Evolutionary conservation across 2,329 filamentous ascomycete genomes (phyloP), one percentile per base, ranked within the genome.

Genomic region (Colletotrichum sp.): DNA sequence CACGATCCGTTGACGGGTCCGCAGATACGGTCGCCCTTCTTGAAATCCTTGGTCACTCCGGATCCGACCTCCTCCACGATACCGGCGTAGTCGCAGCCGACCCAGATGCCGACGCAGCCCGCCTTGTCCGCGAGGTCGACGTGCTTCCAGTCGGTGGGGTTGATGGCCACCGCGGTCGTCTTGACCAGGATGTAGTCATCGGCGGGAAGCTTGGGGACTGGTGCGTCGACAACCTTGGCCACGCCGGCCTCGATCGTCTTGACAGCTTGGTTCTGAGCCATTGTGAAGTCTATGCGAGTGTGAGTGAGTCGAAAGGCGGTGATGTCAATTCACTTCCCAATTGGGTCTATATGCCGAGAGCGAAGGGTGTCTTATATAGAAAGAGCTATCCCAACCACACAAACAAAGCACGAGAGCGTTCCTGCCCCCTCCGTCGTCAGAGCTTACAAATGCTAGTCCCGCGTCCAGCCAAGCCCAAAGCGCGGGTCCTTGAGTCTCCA

Each of bases 71-170:
- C 84, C 66, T 87, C 84, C 2, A 90, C 86, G 21, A 87, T 79
- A 57, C 88, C 88, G 39, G 86, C 85, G 70, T 87, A 90, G 78
- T 90, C 88, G 67, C 84, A 88, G 16, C 87, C 88, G 39, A 84
- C 79, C 30, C 78, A 78, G 60, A 77, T 52, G 28, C 79, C 79
- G 13, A 63, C 69, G 64, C 77, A 79, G 24, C 78, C 78, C 13
- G 68, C 43, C 16, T 72, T 55, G 21, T 79, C 72, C 34, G 74
- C 77, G n/a, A 34, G n/a, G 24, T 83, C 77, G 73, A 85, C 78
- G 67, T 78, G 79, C 79, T 85, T 84, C 81, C 80, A 84, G 74
- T 86, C 84, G 5, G 82, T 82, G 0, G 84, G 85, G 77, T 86
- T 85, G 66, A 86, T 61, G 39, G 80, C 84, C 28, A 84, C 81